Evolutionary conservation across 176 grass and related monocot species (phyloP), one percentile per base, ranked within the genome.

Genomic region (Lolium rigidum): DNA sequence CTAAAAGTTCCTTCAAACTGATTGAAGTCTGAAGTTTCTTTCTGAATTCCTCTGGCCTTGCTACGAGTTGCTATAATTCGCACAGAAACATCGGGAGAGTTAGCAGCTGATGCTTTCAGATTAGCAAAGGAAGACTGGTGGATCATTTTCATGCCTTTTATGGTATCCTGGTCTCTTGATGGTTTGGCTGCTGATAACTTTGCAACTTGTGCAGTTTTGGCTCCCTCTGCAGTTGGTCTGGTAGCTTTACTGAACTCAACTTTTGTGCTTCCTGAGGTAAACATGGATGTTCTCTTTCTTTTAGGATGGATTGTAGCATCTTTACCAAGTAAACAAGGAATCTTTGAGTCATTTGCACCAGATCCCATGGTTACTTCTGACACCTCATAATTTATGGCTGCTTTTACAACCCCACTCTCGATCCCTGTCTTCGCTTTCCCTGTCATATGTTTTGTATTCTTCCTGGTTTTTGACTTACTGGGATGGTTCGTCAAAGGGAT

Each of bases 231-330:
- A 44, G 62, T 46, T 79, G 79, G 71, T 81, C 78, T 82, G 54
- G 74, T 84, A 79, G 26, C 18, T 72, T 85, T 81, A 74, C 81
- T 92, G 80, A 86, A 77, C 55, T 54, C 72, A 79, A 81, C 54
- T 86, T 84, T 77, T 2, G 37, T 47, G 18, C 81, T 91, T 89
- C 82, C 76, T 60, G 85, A 88, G 61, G 77, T 72, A 83, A 81
- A 79, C n/a, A 72, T 85, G 56, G 43, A 54, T 58, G 93, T 88
- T 78, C 80, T 95, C 79, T 60, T 94, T 80, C 70, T 61, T 86
- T 86, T 90, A 78, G 90, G 88, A 51, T 86, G 83, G 79, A 83
- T 81, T 77, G 57, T 58, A 84, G 28, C 68, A 88, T 90, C 24
- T 77, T 81, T 78, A 61, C 39, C 51, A 48, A 83, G 15, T 76